Evolutionary conservation across 2,329 filamentous ascomycete genomes (phyloP).

Genomic region (Periglandula ipomoeae): DNA sequence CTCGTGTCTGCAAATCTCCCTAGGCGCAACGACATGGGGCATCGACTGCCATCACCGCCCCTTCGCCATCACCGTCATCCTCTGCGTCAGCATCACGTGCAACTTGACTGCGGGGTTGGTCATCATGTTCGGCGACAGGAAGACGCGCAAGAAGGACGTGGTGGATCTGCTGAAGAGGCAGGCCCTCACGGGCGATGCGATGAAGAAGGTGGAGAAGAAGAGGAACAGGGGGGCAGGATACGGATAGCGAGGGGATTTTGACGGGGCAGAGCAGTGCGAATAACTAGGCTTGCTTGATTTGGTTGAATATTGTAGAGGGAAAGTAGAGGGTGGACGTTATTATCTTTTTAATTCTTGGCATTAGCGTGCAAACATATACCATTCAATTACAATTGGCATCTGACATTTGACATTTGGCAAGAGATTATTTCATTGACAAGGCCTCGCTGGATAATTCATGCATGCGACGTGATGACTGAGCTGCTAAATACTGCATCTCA

Average conservation of each 20-base stretch:
- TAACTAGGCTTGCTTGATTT: neutral
- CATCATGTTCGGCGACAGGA: conserved; percentile 67
- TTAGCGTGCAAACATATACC: too few relatives aligned
- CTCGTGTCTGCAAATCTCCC: conserved; percentile 68
- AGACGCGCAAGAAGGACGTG: conserved; percentile 78
- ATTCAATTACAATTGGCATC: too few relatives aligned
- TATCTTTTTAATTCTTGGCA: neutral
- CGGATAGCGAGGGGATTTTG: neutral
- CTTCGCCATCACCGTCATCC: conserved; percentile 69
- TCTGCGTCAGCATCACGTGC: conserved; percentile 67
- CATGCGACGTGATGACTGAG: too few relatives aligned
- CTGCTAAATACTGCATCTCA: too few relatives aligned
- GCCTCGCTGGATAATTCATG: too few relatives aligned
- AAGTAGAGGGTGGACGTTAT: too few relatives aligned
- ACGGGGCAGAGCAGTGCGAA: neutral
- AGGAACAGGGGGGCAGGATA: conserved; percentile 6
- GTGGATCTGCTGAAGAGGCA: conserved; percentile 68
- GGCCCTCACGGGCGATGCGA: conserved; percentile 56
- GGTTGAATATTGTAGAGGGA: neutral
- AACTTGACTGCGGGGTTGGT: conserved; percentile 70
- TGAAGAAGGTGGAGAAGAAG: conserved; percentile 32
- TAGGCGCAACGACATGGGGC: conserved; percentile 70
- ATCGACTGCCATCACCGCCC: conserved; percentile 63
- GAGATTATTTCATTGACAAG: too few relatives aligned
- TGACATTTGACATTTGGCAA: too few relatives aligned